Percentiles rank a stretch among this genome's conserved stretches.
phyloP scores from a whole-genome alignment of 768 basidiomycete genomes.

The Boletus bicolor region DNA sequence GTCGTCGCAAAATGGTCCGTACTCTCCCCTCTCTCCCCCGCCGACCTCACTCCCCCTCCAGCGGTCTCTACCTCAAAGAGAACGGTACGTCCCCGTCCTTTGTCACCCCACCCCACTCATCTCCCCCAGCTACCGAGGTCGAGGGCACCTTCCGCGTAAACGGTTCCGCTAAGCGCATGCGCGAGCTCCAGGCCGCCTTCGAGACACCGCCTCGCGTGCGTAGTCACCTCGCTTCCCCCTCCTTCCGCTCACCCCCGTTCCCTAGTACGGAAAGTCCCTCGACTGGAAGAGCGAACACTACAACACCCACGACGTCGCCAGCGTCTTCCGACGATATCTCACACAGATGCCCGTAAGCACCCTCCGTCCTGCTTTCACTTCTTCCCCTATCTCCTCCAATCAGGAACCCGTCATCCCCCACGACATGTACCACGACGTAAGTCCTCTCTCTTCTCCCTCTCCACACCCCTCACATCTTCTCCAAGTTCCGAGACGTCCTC shows the following conservation, averaged over 20 bases:
- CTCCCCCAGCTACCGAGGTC: constrained; percentile 72
- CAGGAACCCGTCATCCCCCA: constrained; percentile 95
- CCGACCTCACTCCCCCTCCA: constrained; percentile 29
- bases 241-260: constrained; percentile 5
- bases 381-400: constrained; percentile 9
- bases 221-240: not conserved
- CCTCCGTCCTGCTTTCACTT: not conserved
- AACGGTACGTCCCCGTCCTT: constrained; percentile 52
- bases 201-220: constrained; percentile 83
- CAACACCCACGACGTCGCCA: constrained; percentile 96
- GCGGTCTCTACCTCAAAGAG: constrained; percentile 93
- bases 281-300: constrained; percentile 86
- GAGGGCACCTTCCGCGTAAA: constrained; percentile 94
- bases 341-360: constrained; percentile 91
- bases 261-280: constrained; percentile 87
- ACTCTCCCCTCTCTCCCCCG: not conserved
- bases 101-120: not conserved
- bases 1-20: constrained; percentile 95
- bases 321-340: constrained; percentile 91
- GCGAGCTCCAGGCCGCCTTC: constrained; percentile 88
- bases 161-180: constrained; percentile 94
- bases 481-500: constrained; percentile 75
- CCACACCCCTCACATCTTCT: constrained; percentile 7
- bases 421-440: constrained; percentile 81
- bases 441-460: constrained; percentile 30